Base-by-base conservation (phyloP, 225 moss, liverwort and hornwort genomes). In the Neckera pumila region DNA sequence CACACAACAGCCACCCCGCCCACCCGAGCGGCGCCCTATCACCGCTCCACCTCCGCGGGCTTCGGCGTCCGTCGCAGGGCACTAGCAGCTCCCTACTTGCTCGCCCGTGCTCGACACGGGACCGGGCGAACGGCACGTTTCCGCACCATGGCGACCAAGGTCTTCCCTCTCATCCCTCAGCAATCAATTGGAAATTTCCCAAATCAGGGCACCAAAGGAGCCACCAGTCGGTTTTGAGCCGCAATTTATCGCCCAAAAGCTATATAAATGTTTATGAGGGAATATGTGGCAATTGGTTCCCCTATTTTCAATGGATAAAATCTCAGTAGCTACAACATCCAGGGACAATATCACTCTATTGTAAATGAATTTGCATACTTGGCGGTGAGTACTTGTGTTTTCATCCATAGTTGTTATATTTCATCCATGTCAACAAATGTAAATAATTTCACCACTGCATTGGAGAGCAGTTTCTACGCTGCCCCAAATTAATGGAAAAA, bases 401-500 rank as follows among this genome's bases (percentile, higher is more conserved):
- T 56, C 6, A 25, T 77, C 9, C 0, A 36, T 10, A 1, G 0
- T 16, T 14, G 3, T 10, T 54, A 56, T 16, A 0, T 77, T 56
- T 25, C 10, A 54, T 15, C 6, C 9, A 15, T 36, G 1, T 53
- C 1, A 9, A 54, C 56, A 6, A 0, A 56, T 26, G 3, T 6
- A n/a, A 25, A 78, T 16, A 78, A 10, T 16, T 78, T 78, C 6
- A n/a, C 6, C 1, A 23, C 0, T n/a, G 6, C 6, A 25, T 23
- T 4, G 0, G 15, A 56, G 4, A 23, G 1, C 1, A 0, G 25
- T 56, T 25, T 54, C 5, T 9, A 9, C 0, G 1, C 0, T 14
- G 1, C 1, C 6, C 4, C 25, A 25, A 56, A 22, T 4, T 10
- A 22, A 56, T 16, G 10, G 10, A 2, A 25, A 25, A 15, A 51